Conservation (phyloP, 192 early-diverging fungal species). For the Coemansia sp. region DNA sequence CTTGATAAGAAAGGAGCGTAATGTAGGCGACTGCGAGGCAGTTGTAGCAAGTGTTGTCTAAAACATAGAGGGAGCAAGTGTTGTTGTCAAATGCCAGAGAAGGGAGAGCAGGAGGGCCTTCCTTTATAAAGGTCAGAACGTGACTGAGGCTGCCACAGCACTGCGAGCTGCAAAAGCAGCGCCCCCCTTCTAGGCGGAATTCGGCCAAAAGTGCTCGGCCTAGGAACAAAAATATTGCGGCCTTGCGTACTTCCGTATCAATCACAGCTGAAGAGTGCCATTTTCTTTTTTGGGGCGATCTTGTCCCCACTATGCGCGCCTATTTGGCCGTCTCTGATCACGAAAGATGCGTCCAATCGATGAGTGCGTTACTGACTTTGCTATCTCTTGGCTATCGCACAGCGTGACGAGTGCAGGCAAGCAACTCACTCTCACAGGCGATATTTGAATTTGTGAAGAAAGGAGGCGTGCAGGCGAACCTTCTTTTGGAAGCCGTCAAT, state of each 20-base stretch:
- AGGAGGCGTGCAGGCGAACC: not conserved
- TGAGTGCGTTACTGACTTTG: not conserved
- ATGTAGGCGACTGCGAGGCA: not conserved
- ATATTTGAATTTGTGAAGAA: not conserved
- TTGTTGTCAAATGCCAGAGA: not conserved
- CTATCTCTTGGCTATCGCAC: not conserved
- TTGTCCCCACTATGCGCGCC: slow-evolving; percentile 2
- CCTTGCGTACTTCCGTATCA: slow-evolving; percentile 1
- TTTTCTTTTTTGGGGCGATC: slow-evolving; percentile 1
- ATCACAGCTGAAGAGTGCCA: not conserved
- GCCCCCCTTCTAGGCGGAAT: slow-evolving; percentile 1
- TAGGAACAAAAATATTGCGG: not conserved
- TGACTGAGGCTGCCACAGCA: not conserved
- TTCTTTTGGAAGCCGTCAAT: not conserved
- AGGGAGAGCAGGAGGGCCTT: not conserved
- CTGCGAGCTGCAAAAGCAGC: not conserved
- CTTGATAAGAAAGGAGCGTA: not conserved
- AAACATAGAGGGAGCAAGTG: not conserved
- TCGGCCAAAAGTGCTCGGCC: not conserved
- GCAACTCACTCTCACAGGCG: not conserved
- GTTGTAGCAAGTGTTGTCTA: not conserved
- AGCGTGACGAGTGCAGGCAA: not conserved
- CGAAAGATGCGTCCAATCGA: not conserved
- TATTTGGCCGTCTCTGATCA: not conserved
- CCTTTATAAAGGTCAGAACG: not conserved